Evolutionary conservation across 257 asterid genomes (phyloP), one percentile per base, ranked within the genome.

Genomic region (Asclepias syriaca): DNA sequence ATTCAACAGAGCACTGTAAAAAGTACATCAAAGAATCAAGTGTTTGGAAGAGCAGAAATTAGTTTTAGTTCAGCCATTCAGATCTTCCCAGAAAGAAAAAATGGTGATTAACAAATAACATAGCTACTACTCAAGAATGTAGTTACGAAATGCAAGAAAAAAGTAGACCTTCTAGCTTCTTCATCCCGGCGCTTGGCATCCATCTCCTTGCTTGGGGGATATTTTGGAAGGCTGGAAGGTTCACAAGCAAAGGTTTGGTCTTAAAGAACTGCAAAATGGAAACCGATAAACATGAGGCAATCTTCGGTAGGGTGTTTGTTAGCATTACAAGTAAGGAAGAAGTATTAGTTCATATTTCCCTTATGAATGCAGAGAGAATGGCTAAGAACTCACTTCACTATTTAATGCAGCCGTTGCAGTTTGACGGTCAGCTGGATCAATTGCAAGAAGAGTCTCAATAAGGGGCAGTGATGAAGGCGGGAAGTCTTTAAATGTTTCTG

Each of bases 161-260:
- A 48, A 64, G 24, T 68, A 78, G 16, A 91, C 97, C 97, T 91
- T 85, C 97, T 80, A 77, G 95, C 87, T 84, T 91, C 95, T 84
- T 91, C 97, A 70, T 87, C 96, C 29, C 95, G 91, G 16, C 91
- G 88, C 79, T 91, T 91, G 64, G 93, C 97, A 80, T 91, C 97
- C 89, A 91, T 89, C 87, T 91, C 97, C 82, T 91, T 91, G 79
- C 96, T 91, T 1, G 97, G 97, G 48, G 97, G 96, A 84, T 91
- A 89, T 78, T 87, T 89, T 15, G 97, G 97, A 74, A 91, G 97
- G 84, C 86, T 88, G 77, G 95, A 88, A 77, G 95, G 96, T 48
- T 91, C 93, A 72, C 95, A 89, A 56, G 92, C 96, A 72, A 85
- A 63, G 97, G 97, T 70, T 82, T 84, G 56, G 91, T 80, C 18